Evolutionary conservation across 129 eudicot genomes (phyloP), one percentile per base, ranked within the genome.

Genomic region (Gnaphalium uliginosum): DNA sequence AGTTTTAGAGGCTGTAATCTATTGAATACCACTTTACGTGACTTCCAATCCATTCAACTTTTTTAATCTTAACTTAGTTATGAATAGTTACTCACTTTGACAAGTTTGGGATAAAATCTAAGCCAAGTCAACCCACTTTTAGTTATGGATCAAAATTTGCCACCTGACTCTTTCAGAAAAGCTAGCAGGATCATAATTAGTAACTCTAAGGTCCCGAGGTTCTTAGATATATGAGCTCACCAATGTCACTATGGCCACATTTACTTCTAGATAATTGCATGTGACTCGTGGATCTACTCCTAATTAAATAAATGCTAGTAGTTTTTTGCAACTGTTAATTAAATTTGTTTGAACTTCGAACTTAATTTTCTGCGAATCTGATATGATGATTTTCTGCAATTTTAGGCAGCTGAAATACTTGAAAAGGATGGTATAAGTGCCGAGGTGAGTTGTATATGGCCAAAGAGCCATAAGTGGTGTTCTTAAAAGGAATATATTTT

Each of bases 321-420:
- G 53, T 0, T 18, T 46, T 46, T 46, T 46, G 13, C 53, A 46
- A 13, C 53, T 1, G 53, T 46, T 6, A 19, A 10, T 11, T 59
- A 23, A 11, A 14, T n/a, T 46, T 46, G n/a, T 64, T 65, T 24
- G 0, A 25, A 17, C 13, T 14, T 54, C 7, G 5, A 63, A 10
- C 2, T 21, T 21, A 24, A 19, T 56, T 56, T 56, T 56, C 59
- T 27, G 43, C 30, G 53, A 46, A 46, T 11, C 53, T 46, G 53
- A 46, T 46, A 46, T 46, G n/a, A 14, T 57, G 11, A 18, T 27
- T 22, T 58, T 37, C 50, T 56, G 30, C 54, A 21, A 35, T 80
- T 71, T 72, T 68, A 90, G 96, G 96, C 96, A 3, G 92, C 96
- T 58, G 96, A 90, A 63, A 87, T 85, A 83, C 90, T 91, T 59